Evolutionary conservation across 2,329 filamentous ascomycete species (phyloP).

Genomic region (Nigrospora osmanthi): DNA sequence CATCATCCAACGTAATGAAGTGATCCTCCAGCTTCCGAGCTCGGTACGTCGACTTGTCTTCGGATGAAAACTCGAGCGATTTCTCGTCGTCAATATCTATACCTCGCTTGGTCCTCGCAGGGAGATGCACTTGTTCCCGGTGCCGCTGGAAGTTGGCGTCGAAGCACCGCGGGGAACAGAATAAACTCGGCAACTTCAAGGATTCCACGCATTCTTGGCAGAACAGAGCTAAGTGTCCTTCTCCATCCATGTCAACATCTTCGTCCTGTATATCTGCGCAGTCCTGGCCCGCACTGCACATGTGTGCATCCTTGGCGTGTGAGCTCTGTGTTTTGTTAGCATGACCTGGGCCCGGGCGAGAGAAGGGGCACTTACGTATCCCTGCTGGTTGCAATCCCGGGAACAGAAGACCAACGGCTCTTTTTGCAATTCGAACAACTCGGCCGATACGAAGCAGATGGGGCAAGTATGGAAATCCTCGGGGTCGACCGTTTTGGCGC

Average conservation of each 20-base stretch:
- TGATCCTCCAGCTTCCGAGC: slow-evolving; percentile 18
- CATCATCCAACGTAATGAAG: slow-evolving; percentile 15
- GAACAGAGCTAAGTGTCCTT: slow-evolving; percentile 22
- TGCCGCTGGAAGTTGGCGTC: slow-evolving; percentile 30
- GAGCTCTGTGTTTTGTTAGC: slow-evolving; percentile 25
- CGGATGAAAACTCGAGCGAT: slow-evolving; percentile 13
- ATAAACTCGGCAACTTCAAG: slow-evolving; percentile 26
- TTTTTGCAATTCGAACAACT: slow-evolving; percentile 25
- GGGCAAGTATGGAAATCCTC: slow-evolving; percentile 33
- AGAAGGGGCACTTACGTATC: slow-evolving; percentile 27
- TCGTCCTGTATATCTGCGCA: slow-evolving; percentile 31
- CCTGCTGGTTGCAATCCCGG: slow-evolving; percentile 29
- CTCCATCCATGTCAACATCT: slow-evolving; percentile 29
- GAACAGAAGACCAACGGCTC: slow-evolving; percentile 37
- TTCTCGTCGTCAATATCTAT: slow-evolving; percentile 17
- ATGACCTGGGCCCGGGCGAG: neutral
- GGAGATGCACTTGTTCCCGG: slow-evolving; percentile 24
- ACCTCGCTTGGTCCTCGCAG: slow-evolving; percentile 14
- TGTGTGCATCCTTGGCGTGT: slow-evolving; percentile 29
- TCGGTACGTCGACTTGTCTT: slow-evolving; percentile 15
- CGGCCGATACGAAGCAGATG: slow-evolving; percentile 33
- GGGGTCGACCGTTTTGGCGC: slow-evolving; percentile 22
- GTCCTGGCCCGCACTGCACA: slow-evolving; percentile 30
- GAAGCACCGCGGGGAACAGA: slow-evolving; percentile 36
- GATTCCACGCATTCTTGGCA: slow-evolving; percentile 33